A percentile compares a stretch with the other conserved stretches of the same genome.
These are phyloP conservation scores for Suhomyces sp. DNA, from an alignment of 805 yeast species.

Conservation along the genomic window DNA sequence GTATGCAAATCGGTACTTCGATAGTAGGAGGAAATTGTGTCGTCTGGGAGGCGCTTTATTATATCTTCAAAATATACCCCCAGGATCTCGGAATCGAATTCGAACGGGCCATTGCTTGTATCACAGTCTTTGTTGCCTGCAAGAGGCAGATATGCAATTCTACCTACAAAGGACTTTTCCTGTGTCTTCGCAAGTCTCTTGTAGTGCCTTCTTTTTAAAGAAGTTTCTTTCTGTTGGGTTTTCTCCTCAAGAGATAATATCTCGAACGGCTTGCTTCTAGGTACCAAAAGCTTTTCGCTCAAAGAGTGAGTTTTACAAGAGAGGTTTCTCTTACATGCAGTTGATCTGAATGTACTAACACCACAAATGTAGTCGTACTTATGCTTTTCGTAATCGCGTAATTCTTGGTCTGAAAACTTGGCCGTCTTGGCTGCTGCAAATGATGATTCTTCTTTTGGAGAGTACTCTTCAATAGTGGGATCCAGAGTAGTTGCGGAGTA, in stretches of 20 bases:
- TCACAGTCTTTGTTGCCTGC: not conserved
- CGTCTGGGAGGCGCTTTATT: not conserved
- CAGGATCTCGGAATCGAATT: not conserved
- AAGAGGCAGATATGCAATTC: not conserved
- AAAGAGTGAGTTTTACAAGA: slow-evolving; percentile 1
- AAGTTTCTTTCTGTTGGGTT: not conserved
- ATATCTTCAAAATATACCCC: not conserved
- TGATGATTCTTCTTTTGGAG: not conserved
- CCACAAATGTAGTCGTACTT: slow-evolving; percentile 4
- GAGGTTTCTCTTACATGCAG: slow-evolving; percentile 1
- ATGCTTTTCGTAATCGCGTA: not conserved
- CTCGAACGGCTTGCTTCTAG: not conserved
- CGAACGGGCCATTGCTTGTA: not conserved
- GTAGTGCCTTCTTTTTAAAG: not conserved
- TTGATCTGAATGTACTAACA: not conserved
- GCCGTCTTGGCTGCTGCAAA: not conserved
- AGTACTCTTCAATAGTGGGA: not conserved
- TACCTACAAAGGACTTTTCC: not conserved
- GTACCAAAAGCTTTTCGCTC: not conserved
- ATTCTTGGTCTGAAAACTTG: not conserved
- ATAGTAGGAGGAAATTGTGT: not conserved
- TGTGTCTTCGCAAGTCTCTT: not conserved
- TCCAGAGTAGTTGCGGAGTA: not conserved
- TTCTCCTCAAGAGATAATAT: not conserved
- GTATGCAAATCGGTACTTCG: not conserved